Percentiles rank a stretch among this genome's conserved stretches.
These are phyloP conservation scores for Mrakia blollopis DNA, from an alignment of 768 basidiomycete genomes.

Conservation along the genomic window DNA sequence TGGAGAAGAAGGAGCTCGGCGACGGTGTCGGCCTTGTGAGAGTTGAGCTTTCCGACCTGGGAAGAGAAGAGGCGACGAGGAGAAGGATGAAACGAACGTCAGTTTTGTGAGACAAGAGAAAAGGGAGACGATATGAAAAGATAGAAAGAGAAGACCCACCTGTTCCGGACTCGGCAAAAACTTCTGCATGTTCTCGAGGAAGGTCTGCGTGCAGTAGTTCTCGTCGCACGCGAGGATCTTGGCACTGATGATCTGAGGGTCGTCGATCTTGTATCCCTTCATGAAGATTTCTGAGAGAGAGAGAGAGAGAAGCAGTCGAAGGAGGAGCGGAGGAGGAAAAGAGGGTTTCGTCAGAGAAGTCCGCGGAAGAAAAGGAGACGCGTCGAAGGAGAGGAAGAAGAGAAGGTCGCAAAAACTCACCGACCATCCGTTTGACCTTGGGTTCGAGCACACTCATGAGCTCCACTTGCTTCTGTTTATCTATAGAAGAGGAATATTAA, in stretches of 20 bases:
- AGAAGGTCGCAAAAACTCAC: slow-evolving; percentile 50
- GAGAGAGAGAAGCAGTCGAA: too few species aligned
- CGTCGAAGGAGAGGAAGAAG: neutral
- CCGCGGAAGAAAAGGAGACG: neutral
- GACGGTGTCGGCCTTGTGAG: slow-evolving; percentile 70
- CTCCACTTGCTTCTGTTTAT: slow-evolving; percentile 78
- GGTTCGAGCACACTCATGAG: slow-evolving; percentile 85
- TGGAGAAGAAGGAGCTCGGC: slow-evolving; percentile 85
- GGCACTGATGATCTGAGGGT: slow-evolving; percentile 79
- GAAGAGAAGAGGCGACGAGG: neutral
- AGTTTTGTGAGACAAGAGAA: neutral
- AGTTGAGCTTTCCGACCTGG: slow-evolving; percentile 82
- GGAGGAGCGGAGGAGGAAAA: slow-evolving; percentile 25
- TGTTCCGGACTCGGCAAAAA: slow-evolving; percentile 89
- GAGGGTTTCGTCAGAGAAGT: slow-evolving; percentile 25
- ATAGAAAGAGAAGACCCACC: slow-evolving; percentile 46
- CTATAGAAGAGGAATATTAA: slow-evolving; percentile 43
- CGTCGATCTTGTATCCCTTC: slow-evolving; percentile 72
- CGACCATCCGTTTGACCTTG: slow-evolving; percentile 87
- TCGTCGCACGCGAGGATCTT: slow-evolving; percentile 82
- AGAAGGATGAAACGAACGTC: neutral
- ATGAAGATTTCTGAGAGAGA: slow-evolving; percentile 73
- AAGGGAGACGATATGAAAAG: neutral
- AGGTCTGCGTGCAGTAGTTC: slow-evolving; percentile 77
- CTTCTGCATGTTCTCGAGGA: slow-evolving; percentile 80